These are phyloP conservation scores for Evernia prunastri DNA, from an alignment of 495 filamentous ascomycete species.

Conservation along the genomic window DNA sequence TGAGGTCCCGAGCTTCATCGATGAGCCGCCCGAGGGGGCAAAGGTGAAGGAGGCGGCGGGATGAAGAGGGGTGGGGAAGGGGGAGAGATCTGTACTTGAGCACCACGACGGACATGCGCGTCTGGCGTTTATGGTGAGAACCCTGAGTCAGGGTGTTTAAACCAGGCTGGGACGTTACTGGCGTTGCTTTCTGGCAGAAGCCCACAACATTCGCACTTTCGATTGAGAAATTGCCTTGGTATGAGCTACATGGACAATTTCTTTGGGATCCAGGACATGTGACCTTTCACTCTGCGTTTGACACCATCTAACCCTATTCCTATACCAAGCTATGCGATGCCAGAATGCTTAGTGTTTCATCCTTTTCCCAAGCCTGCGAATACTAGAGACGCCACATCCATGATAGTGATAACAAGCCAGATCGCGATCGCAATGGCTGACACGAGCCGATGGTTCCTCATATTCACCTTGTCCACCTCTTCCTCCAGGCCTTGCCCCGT, in stretches of 20 bases:
- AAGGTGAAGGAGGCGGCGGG: conserved; percentile 80
- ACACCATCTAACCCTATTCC: not conserved
- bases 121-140: not conserved
- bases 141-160: not conserved
- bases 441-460: conserved; percentile 57
- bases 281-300: not conserved
- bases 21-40: conserved; percentile 60
- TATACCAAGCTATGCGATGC: not conserved
- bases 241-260: not conserved
- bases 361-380: conserved; percentile 55
- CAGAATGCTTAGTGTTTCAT: conserved; percentile 19
- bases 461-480: conserved; percentile 38
- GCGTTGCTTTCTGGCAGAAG: not conserved
- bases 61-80: conserved; percentile 9
- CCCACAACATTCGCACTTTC: not conserved
- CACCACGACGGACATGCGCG: not conserved
- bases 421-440: conserved; percentile 50
- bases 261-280: not conserved
- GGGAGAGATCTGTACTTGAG: not conserved
- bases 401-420: conserved; percentile 62
- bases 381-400: conserved; percentile 69
- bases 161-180: not conserved
- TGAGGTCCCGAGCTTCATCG: conserved; percentile 83
- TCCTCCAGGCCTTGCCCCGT: conserved; percentile 27
- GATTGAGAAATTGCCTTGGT: not conserved